Conservation (phyloP, 176 grass and related monocot genomes). For the Paspalum vaginatum region DNA sequence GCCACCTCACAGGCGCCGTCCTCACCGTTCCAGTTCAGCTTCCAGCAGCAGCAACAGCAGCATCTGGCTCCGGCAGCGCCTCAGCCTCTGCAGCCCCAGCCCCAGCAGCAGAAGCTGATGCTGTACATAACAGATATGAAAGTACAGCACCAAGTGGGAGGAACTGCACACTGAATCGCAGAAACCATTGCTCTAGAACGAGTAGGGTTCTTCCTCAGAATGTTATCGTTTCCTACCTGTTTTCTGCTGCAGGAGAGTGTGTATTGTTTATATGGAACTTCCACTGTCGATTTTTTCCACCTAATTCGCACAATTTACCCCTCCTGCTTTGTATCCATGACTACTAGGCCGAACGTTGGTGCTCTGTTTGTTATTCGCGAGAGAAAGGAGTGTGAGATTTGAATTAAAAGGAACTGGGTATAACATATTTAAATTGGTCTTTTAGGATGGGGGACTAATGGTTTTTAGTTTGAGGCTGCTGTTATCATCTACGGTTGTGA, state of each 20-base stretch:
- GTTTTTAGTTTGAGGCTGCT: neutral
- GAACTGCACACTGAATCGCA: conserved; percentile 79
- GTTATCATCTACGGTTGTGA: neutral
- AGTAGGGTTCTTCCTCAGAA: conserved; percentile 52
- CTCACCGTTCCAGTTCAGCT: conserved; percentile 54
- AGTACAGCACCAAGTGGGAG: conserved; percentile 78
- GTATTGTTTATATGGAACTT: neutral
- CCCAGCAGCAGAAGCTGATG: conserved; percentile 54
- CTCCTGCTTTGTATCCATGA: neutral
- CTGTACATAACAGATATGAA: conserved; percentile 61
- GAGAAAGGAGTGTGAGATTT: neutral
- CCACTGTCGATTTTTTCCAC: neutral
- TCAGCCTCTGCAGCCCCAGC: conserved; percentile 37
- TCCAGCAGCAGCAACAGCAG: conserved; percentile 50
- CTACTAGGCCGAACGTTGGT: neutral
- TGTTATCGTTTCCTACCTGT: neutral
- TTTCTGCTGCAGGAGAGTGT: conserved; percentile 13
- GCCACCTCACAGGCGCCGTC: conserved; percentile 20
- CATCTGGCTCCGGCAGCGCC: conserved; percentile 30
- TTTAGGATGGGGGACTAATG: no score
- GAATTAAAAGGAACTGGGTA: neutral
- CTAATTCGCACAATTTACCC: neutral
- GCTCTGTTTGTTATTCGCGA: neutral
- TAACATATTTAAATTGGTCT: no score
- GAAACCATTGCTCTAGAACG: conserved; percentile 79